Evolutionary conservation across 2,329 filamentous ascomycete species (phyloP).

Genomic region (Clarireedia homoeocarpa): DNA sequence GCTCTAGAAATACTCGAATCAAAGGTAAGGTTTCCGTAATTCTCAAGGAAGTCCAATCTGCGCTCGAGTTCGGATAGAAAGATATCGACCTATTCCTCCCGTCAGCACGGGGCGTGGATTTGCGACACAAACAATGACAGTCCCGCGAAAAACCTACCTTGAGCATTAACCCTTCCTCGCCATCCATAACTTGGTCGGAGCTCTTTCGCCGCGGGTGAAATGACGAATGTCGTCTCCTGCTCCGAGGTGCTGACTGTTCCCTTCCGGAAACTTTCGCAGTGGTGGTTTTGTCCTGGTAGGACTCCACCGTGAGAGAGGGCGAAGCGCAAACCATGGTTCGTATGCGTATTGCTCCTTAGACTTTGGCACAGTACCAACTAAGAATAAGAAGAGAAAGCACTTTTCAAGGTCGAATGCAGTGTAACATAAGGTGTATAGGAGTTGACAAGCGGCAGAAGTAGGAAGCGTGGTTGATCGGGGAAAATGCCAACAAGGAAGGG

Average conservation of each 20-base stretch:
- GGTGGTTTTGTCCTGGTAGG: constrained; percentile 20
- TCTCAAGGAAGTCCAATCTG: constrained; percentile 80
- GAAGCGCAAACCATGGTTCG: constrained; percentile 26
- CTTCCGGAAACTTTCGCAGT: constrained; percentile 17
- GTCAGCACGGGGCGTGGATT: not conserved
- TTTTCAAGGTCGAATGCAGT: not conserved
- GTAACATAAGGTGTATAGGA: not conserved
- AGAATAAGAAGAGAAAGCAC: not conserved
- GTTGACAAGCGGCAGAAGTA: too few relatives aligned
- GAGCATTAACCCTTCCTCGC: constrained; percentile 52
- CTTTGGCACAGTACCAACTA: not conserved
- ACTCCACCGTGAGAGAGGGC: constrained; percentile 28
- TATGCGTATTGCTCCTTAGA: not conserved
- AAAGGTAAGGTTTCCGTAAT: constrained; percentile 73
- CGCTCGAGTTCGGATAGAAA: constrained; percentile 82
- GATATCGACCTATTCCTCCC: constrained; percentile 53
- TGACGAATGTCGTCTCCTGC: constrained; percentile 44
- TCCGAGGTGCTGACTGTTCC: constrained; percentile 17
- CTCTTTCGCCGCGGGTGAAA: constrained; percentile 47
- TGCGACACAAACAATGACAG: not conserved
- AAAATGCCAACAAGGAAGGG: too few relatives aligned
- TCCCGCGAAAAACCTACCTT: constrained; percentile 35
- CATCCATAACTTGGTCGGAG: constrained; percentile 53
- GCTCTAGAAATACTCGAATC: constrained; percentile 80
- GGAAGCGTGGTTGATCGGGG: too few relatives aligned